Conservation (phyloP, 2,329 filamentous ascomycete genomes). For the Alternaria infectoria region DNA sequence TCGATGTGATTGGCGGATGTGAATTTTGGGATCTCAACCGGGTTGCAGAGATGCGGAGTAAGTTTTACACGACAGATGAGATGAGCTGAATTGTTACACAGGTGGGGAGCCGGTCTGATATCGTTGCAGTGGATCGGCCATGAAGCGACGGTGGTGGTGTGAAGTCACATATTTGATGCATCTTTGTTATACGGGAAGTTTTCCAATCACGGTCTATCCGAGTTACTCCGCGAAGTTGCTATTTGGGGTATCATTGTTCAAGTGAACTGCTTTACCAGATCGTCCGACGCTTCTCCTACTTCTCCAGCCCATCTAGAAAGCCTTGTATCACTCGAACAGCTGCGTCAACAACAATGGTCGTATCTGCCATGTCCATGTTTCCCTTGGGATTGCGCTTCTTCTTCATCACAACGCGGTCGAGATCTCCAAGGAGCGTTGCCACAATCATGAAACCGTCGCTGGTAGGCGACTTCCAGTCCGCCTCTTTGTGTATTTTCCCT, state of each 20-base stretch:
- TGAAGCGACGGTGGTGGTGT: neutral
- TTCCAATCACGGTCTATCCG: neutral
- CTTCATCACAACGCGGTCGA: neutral
- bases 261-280: no score
- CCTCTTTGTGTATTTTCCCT: neutral
- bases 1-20: constrained; percentile 2
- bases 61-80: constrained; percentile 2
- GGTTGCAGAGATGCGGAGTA: neutral
- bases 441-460: neutral
- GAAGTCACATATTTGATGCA: neutral
- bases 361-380: neutral
- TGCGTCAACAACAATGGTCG: neutral
- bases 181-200: neutral
- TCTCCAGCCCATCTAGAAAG: neutral
- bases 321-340: neutral
- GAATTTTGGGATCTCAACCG: neutral
- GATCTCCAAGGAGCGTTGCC: neutral
- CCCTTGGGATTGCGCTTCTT: neutral
- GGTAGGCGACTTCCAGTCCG: neutral
- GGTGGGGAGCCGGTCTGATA: constrained; percentile 6
- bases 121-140: neutral
- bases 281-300: neutral
- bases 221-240: neutral
- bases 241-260: neutral
- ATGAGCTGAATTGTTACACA: neutral